phyloP scores from a whole-genome alignment of 495 filamentous ascomycete species.

The Talaromyces nanjingensis region DNA sequence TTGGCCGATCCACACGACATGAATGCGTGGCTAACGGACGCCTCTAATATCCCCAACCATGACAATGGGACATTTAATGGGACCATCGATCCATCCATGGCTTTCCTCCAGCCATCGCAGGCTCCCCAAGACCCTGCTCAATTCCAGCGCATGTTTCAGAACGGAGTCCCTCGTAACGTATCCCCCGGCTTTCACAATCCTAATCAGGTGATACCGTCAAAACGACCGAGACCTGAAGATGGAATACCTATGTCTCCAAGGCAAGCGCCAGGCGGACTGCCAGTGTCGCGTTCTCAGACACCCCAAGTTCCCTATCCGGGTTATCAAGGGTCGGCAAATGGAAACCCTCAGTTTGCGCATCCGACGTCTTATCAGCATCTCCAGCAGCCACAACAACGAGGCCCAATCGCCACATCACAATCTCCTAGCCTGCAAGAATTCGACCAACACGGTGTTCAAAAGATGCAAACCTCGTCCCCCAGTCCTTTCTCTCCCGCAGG shows the following conservation, averaged over 20 bases:
- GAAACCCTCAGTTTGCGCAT: constrained; percentile 41
- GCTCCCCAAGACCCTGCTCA: constrained; percentile 54
- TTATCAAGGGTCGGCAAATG: constrained; percentile 54
- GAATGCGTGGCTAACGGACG: constrained; percentile 80
- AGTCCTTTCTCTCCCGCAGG: constrained; percentile 81
- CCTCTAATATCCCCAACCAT: constrained; percentile 61
- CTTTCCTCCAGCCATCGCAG: constrained; percentile 43
- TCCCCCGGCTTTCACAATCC: constrained; percentile 69
- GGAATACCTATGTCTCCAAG: constrained; percentile 75
- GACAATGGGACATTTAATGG: constrained; percentile 70
- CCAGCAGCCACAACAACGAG: constrained; percentile 68
- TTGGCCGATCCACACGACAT: constrained; percentile 54
- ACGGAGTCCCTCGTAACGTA: constrained; percentile 73
- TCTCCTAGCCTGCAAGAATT: constrained; percentile 83
- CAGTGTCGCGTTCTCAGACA: constrained; percentile 85
- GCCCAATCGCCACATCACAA: constrained; percentile 74
- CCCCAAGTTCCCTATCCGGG: constrained; percentile 65
- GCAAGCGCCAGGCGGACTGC: constrained; percentile 64
- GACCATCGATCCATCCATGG: constrained; percentile 48
- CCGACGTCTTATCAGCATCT: constrained; percentile 74
- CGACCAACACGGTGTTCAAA: constrained; percentile 59
- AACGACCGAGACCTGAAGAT: constrained; percentile 81
- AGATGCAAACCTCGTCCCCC: constrained; percentile 84
- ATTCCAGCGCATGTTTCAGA: constrained; percentile 64
- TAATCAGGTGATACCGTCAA: constrained; percentile 81